Conservation (phyloP, 148 eudicot genomes). For the Fallopia convolvulus region DNA sequence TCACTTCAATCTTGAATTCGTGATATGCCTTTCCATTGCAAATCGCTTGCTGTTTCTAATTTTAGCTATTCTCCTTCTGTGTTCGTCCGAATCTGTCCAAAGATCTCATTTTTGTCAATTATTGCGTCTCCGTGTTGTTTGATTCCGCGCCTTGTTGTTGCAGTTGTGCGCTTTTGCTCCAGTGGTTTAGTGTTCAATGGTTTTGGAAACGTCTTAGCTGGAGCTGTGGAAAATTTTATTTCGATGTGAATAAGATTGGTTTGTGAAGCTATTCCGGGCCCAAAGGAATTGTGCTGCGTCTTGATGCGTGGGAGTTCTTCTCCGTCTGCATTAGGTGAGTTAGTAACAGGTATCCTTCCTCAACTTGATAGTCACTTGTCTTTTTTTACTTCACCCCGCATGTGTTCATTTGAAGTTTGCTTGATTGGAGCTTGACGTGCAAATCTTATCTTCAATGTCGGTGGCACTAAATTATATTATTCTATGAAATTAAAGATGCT, state of each 20-base stretch:
- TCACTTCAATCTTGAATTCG: not conserved
- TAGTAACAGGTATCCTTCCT: not conserved
- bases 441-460: not conserved
- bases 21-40: not conserved
- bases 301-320: not conserved
- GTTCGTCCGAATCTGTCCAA: constrained; percentile 6
- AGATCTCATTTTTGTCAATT: not conserved
- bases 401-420: not conserved
- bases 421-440: constrained; percentile 6
- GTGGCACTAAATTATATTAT: not conserved
- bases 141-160: not conserved
- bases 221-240: not conserved
- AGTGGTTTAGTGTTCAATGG: not conserved
- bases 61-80: not conserved
- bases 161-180: constrained; percentile 3
- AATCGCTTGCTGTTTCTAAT: not conserved
- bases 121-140: not conserved
- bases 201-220: not conserved
- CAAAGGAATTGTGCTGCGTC: not conserved
- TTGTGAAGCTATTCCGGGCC: constrained; percentile 6
- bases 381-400: not conserved
- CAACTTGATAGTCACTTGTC: not conserved
- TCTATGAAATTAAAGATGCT: not conserved
- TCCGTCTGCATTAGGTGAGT: not conserved
- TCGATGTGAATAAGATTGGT: constrained; percentile 1